Evolutionary conservation across 306 rosid species (phyloP).

Genomic region (Dryas drummondii): DNA sequence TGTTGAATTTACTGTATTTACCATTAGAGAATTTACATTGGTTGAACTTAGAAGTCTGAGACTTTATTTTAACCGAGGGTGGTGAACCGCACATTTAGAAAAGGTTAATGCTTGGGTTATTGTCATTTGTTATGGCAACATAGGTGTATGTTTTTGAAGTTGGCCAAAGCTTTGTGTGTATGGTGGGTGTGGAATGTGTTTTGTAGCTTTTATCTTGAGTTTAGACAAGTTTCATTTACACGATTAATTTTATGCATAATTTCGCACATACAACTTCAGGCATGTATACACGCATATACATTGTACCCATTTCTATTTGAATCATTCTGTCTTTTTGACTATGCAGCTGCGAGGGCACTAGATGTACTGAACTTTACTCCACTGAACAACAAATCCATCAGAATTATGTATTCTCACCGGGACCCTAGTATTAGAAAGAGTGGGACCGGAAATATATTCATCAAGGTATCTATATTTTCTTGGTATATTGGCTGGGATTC

Average conservation of each 20-base stretch:
- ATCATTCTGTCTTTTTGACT: background rate
- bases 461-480: slow-evolving; percentile 39
- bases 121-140: background rate
- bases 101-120: background rate
- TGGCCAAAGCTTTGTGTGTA: background rate
- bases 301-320: background rate
- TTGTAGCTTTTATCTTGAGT: background rate
- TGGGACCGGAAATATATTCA: slow-evolving; percentile 63
- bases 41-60: no score
- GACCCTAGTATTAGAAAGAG: slow-evolving; percentile 71
- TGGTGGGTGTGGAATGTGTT: background rate
- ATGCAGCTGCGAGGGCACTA: slow-evolving; percentile 37
- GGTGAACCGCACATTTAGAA: background rate
- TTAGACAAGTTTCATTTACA: background rate
- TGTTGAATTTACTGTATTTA: background rate
- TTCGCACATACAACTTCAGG: background rate
- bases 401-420: slow-evolving; percentile 66
- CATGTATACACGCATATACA: no score
- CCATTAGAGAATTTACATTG: background rate
- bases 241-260: background rate
- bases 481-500: background rate
- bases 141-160: background rate
- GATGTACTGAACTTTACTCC: slow-evolving; percentile 59
- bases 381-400: slow-evolving; percentile 54
- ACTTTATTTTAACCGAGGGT: background rate